Evolutionary conservation across 164 flowering plant genomes (phyloP).

Genomic region (Vitis cinerea): DNA sequence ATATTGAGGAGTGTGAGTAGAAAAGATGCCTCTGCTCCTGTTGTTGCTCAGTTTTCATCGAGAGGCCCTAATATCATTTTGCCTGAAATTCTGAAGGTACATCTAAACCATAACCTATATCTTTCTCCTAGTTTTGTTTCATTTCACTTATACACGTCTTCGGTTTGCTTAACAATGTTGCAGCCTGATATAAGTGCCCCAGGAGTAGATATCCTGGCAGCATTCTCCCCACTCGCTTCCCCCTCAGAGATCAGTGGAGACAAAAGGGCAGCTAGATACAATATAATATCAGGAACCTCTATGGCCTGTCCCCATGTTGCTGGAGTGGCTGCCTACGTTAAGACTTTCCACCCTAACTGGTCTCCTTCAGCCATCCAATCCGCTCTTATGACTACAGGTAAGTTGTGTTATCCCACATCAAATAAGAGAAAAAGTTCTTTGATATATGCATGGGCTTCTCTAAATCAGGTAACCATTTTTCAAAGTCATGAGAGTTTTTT

Average conservation of each 20-base stretch:
- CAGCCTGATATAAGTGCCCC: constrained; percentile 15
- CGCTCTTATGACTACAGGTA: too few relatives aligned
- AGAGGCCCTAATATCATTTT: constrained; percentile 14
- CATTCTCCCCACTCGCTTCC: background rate
- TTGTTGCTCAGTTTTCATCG: background rate
- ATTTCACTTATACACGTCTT: background rate
- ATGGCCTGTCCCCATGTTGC: too few relatives aligned
- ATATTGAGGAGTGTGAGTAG: constrained; percentile 10
- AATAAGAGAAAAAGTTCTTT: too few relatives aligned
- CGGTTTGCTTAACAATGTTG: background rate
- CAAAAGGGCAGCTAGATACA: background rate
- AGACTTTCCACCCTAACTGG: too few relatives aligned
- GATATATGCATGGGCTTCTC: too few relatives aligned
- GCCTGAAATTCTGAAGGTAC: constrained; percentile 15
- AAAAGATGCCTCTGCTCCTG: constrained; percentile 1
- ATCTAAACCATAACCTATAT: background rate
- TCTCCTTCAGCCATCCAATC: too few relatives aligned
- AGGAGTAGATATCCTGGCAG: constrained; percentile 13
- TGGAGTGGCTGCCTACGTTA: too few relatives aligned
- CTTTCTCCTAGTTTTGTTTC: background rate
- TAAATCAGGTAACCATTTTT: too few relatives aligned
- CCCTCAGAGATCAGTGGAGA: background rate
- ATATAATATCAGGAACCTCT: too few relatives aligned
- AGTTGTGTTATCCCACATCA: too few relatives aligned
- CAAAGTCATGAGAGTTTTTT: too few relatives aligned